Conservation (phyloP, 495 filamentous ascomycete species). For the Podospora sp. region DNA sequence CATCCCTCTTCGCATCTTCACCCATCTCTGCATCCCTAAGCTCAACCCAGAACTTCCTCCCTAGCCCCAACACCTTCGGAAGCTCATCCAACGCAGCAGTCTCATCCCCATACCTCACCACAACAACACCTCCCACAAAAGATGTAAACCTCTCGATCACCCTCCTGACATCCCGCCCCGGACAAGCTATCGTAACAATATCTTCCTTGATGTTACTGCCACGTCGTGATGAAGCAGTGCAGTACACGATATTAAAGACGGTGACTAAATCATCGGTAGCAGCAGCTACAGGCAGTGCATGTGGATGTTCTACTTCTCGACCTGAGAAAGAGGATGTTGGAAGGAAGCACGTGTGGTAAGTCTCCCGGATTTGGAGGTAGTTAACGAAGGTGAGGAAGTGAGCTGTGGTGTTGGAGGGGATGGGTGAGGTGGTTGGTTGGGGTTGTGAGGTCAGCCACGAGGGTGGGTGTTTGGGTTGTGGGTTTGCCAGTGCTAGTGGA, state of each 20-base stretch:
- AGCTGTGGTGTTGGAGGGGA: not conserved
- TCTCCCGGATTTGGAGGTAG: not conserved
- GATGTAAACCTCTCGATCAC: not conserved
- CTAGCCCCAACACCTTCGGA: not conserved
- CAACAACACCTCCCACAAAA: not conserved
- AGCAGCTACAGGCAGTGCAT: too few relatives aligned
- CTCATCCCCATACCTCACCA: not conserved
- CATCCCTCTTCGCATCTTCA: not conserved
- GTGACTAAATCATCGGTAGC: not conserved
- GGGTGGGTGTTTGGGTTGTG: too few relatives aligned
- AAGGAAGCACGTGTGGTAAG: not conserved
- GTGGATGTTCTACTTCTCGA: not conserved
- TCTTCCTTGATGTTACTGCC: not conserved
- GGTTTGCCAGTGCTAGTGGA: too few relatives aligned
- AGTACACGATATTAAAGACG: not conserved
- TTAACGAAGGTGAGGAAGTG: not conserved
- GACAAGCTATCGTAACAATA: not conserved
- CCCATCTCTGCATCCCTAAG: not conserved
- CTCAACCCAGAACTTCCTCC: not conserved
- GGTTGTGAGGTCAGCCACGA: not conserved
- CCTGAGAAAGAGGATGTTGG: not conserved
- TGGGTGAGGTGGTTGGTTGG: not conserved
- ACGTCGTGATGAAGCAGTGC: not conserved
- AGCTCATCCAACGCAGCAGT: not conserved
- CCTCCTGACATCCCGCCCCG: not conserved